phyloP scores from a whole-genome alignment of 2,329 filamentous ascomycete species.

The Apiospora saccharicola region DNA sequence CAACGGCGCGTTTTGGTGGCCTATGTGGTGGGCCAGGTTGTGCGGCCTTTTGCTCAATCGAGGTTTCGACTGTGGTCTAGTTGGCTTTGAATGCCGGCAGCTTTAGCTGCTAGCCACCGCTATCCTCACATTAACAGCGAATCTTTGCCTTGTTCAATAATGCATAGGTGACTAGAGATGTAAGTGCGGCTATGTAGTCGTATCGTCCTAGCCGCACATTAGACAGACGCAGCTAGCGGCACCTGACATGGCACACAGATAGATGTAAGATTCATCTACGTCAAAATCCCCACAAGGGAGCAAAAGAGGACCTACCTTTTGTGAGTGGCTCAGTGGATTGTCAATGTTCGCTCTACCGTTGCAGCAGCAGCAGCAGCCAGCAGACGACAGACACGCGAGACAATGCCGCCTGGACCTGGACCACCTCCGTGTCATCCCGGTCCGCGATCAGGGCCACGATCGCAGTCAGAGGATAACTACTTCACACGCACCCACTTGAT shows the following conservation, averaged over 20 bases:
- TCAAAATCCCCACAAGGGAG: conserved; percentile 16
- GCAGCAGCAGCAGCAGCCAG: conserved; percentile 17
- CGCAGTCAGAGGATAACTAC: neutral
- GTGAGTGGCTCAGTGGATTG: neutral
- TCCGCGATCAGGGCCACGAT: conserved; percentile 19
- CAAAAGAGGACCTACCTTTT: conserved; percentile 23
- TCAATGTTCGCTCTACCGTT: neutral
- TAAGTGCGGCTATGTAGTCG: conserved; percentile 26
- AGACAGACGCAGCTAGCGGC: conserved; percentile 24
- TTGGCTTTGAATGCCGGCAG: conserved; percentile 11
- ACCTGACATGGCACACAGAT: conserved; percentile 18
- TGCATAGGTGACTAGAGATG: conserved; percentile 16
- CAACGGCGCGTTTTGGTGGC: conserved; percentile 28
- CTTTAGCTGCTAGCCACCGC: neutral
- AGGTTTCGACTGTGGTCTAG: conserved; percentile 24
- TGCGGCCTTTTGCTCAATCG: conserved; percentile 41
- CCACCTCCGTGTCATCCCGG: conserved; percentile 11
- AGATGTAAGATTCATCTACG: conserved; percentile 25
- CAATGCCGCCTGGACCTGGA: neutral
- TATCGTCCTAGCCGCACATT: conserved; percentile 25
- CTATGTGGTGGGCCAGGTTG: conserved; percentile 30
- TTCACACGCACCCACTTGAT: conserved; percentile 3
- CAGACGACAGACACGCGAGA: neutral
- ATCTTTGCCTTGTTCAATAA: conserved; percentile 2
- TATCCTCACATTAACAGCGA: conserved; percentile 5